Evolutionary conservation across 192 early-diverging fungal species (phyloP), one percentile per base, ranked within the genome.

Genomic region (Spizellomyces sp.): DNA sequence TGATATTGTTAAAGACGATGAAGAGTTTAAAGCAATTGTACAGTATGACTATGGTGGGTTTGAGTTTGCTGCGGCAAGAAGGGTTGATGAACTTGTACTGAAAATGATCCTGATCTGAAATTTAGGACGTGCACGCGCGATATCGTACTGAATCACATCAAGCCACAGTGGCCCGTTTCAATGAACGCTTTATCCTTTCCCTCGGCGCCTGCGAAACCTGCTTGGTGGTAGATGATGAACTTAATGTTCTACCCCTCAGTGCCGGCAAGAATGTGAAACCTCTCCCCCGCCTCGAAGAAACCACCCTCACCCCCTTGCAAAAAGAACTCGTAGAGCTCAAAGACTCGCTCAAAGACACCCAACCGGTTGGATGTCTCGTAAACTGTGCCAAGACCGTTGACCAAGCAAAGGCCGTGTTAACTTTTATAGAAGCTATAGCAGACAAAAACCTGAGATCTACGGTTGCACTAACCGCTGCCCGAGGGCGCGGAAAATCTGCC

Each of bases 401-500:
- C 76, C 97, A 99, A 85, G 97, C 95, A 8, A 95, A 94, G 77
- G 97, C 96, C 2, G 75, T 99, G 7, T 88, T 99, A 78, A 98
- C 96, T 41, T 99, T 99, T 77, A 91, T 96, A 52, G 97, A 99
- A 64, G 91, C 91, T 1, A 95, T 97, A 58, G 89, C 95, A 0
- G 97, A 99, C 76, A 99, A 99, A 71, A 89, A 91, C 0, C 85
- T 99, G 50, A 89, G 92, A 54, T 90, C 88, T 48, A 98, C 96
- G 1, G 95, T 99, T 22, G 85, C 93, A 6, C 82, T 99, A 70
- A 99, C 97, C 0, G 97, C 97, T 12, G 86, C 91, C 8, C 94
- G 97, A 83, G 97, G 97, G 68, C 90, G 97, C 64, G 97, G 97
- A 73, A 99, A 99, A 81, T 98, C 96, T 1, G 97, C 97, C 0